phyloP scores from a whole-genome alignment of 495 filamentous ascomycete species.

The Penicillium parvum region DNA sequence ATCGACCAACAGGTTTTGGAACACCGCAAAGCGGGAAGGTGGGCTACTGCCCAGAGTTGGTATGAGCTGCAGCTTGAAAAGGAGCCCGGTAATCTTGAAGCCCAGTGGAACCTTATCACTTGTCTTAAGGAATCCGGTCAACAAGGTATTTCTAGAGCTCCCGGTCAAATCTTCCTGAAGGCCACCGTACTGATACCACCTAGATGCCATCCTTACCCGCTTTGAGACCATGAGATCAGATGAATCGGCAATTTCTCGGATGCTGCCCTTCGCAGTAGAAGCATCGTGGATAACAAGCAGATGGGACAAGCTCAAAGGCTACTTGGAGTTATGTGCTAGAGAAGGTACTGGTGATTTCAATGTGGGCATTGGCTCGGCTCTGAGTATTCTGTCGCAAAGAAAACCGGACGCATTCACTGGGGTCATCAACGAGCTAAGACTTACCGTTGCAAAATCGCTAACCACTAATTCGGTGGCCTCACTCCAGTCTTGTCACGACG shows the following conservation, averaged over 20 bases:
- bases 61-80: slow-evolving; percentile 84
- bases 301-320: slow-evolving; percentile 71
- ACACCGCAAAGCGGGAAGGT: slow-evolving; percentile 88
- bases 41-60: slow-evolving; percentile 97
- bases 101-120: slow-evolving; percentile 77
- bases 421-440: slow-evolving; percentile 60
- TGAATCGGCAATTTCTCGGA: slow-evolving; percentile 45
- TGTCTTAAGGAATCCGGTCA: slow-evolving; percentile 92
- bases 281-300: slow-evolving; percentile 83
- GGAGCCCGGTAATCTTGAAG: slow-evolving; percentile 67
- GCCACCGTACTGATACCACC: slow-evolving; percentile 10
- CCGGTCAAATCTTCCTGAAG: slow-evolving; percentile 15
- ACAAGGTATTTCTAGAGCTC: slow-evolving; percentile 54
- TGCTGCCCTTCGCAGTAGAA: slow-evolving; percentile 79
- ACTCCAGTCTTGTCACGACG: slow-evolving; percentile 73
- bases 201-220: slow-evolving; percentile 79
- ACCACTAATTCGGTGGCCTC: slow-evolving; percentile 71
- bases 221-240: slow-evolving; percentile 69
- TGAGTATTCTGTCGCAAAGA: slow-evolving; percentile 59
- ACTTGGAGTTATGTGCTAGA: slow-evolving; percentile 51
- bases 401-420: slow-evolving; percentile 51
- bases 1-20: slow-evolving; percentile 90
- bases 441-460: slow-evolving; percentile 66
- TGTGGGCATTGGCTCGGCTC: slow-evolving; percentile 67
- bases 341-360: slow-evolving; percentile 71